phyloP scores from a whole-genome alignment of 495 filamentous ascomycete species.

The Talaromyces trachyspermus region DNA sequence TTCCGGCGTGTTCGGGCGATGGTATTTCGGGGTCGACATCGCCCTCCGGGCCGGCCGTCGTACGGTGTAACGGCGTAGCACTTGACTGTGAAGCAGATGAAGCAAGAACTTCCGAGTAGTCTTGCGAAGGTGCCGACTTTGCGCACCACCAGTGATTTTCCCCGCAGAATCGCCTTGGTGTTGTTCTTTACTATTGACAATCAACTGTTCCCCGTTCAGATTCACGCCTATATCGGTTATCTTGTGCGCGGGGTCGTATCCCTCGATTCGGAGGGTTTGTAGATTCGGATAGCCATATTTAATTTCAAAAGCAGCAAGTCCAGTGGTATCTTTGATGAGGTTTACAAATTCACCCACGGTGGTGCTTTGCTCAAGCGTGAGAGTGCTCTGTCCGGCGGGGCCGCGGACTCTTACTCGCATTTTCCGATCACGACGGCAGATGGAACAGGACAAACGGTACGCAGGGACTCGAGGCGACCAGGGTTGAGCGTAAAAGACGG shows the following conservation, averaged over 20 bases:
- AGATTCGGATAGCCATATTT: constrained; percentile 81
- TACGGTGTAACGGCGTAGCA: too few species aligned
- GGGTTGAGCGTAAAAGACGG: too few species aligned
- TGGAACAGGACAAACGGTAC: too few species aligned
- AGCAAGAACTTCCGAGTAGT: too few species aligned
- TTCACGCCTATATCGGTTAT: constrained; percentile 54
- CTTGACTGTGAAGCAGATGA: constrained; percentile 26
- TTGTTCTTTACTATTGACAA: constrained; percentile 48
- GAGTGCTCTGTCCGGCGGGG: constrained; percentile 51
- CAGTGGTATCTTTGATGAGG: constrained; percentile 49
- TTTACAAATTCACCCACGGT: constrained; percentile 55
- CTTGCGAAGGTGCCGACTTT: too few species aligned
- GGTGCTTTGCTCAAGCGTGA: constrained; percentile 58
- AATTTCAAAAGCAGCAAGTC: constrained; percentile 51
- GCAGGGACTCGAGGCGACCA: too few species aligned
- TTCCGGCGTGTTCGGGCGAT: constrained; percentile 52
- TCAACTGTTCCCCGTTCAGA: constrained; percentile 75
- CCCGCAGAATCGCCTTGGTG: constrained; percentile 13
- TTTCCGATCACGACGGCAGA: background rate
- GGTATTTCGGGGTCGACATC: constrained; percentile 70
- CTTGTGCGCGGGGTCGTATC: constrained; percentile 33
- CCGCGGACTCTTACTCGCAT: constrained; percentile 50
- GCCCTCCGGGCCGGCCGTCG: too few species aligned
- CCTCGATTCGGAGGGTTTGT: constrained; percentile 55
- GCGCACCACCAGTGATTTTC: too few species aligned